Percentiles rank a stretch among this genome's conserved stretches.
Conservation (phyloP, 2,329 filamentous ascomycete species). For the Diaporthe australafricana region DNA sequence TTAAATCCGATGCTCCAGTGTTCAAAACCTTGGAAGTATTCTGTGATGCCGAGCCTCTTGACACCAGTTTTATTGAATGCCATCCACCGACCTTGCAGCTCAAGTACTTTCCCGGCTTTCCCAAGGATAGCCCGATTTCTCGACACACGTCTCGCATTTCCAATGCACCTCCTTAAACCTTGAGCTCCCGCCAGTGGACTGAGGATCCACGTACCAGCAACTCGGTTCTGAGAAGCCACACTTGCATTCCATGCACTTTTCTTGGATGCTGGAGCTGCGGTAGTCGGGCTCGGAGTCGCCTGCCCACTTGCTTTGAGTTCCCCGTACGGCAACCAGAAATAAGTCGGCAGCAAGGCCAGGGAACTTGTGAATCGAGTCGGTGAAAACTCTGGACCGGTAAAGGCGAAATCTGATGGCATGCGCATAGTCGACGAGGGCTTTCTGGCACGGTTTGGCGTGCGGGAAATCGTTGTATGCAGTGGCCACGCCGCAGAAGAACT, state of each 20-base stretch:
- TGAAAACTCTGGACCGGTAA: background rate
- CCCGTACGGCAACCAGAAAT: background rate
- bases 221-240: background rate
- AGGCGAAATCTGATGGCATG: background rate
- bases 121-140: background rate
- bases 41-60: too few species aligned
- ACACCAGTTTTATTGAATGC: background rate
- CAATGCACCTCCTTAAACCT: background rate
- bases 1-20: too few species aligned
- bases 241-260: background rate
- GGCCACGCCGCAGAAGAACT: background rate
- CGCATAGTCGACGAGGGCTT: background rate
- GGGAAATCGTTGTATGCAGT: background rate
- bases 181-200: background rate
- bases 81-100: background rate
- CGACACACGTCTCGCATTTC: background rate
- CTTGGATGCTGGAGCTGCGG: background rate
- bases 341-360: background rate
- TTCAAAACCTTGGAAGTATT: too few species aligned
- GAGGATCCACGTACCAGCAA: background rate
- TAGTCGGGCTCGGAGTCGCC: background rate
- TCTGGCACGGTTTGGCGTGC: background rate
- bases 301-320: background rate
- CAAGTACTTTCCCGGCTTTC: background rate
- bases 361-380: background rate